Conservation (phyloP, 1,139 yeast genomes). For the Saccharomyces pastorianus region DNA sequence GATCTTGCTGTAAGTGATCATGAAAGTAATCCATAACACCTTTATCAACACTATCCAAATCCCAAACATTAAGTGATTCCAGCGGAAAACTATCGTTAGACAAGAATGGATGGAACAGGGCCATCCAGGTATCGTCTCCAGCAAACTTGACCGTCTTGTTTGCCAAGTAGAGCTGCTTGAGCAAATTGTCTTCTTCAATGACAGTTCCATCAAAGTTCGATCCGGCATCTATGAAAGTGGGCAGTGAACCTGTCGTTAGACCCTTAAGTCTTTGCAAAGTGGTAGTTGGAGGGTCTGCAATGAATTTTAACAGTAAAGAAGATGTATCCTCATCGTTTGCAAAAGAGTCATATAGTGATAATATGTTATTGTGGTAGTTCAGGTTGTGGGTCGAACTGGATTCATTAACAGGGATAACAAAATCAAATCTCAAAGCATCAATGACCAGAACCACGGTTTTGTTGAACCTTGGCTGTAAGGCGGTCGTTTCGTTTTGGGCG, state of each 20-base stretch:
- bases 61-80: slow-evolving; percentile 91
- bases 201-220: slow-evolving; percentile 91
- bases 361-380: slow-evolving; percentile 57
- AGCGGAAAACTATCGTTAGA: slow-evolving; percentile 54
- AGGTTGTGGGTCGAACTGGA: slow-evolving; percentile 34
- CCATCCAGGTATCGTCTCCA: slow-evolving; percentile 97
- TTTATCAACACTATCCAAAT: slow-evolving; percentile 84
- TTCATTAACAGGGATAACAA: slow-evolving; percentile 60
- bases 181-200: slow-evolving; percentile 84
- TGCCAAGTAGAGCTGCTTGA: slow-evolving; percentile 55
- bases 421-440: slow-evolving; percentile 90
- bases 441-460: slow-evolving; percentile 72
- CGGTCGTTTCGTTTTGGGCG: neutral
- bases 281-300: slow-evolving; percentile 97
- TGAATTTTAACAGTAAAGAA: slow-evolving; percentile 65
- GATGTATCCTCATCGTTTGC: slow-evolving; percentile 7
- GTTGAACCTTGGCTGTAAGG: slow-evolving; percentile 40
- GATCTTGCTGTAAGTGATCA: slow-evolving; percentile 44
- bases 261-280: slow-evolving; percentile 92
- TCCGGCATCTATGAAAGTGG: slow-evolving; percentile 95
- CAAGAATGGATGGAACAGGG: slow-evolving; percentile 64
- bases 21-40: slow-evolving; percentile 53
- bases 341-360: slow-evolving; percentile 49
- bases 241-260: slow-evolving; percentile 87
- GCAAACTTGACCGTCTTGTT: slow-evolving; percentile 66